Evolutionary conservation across 208 protist species (phyloP).

Genomic region (Trypanosoma platydactyli): DNA sequence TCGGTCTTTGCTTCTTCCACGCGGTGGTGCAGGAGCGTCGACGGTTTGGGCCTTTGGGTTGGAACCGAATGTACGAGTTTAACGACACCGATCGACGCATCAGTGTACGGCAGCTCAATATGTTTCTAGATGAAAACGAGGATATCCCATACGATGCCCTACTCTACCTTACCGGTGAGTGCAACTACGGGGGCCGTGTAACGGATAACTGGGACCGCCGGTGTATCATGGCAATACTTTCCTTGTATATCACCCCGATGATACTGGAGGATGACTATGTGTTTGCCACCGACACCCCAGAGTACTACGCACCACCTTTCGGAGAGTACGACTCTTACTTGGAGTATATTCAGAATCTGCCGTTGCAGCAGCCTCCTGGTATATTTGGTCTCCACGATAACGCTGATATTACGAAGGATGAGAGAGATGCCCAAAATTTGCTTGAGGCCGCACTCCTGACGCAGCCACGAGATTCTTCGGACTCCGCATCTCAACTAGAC

Average conservation of each 20-base stretch:
- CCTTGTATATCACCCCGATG: conserved; percentile 81
- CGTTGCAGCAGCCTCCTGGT: conserved; percentile 79
- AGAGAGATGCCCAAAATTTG: conserved; percentile 85
- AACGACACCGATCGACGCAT: conserved; percentile 96
- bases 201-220: conserved; percentile 94
- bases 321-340: conserved; percentile 85
- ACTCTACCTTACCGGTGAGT: conserved; percentile 91
- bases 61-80: conserved; percentile 97
- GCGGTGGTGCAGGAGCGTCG: conserved; percentile 96
- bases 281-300: conserved; percentile 80
- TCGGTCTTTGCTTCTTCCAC: conserved; percentile 96
- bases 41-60: conserved; percentile 95
- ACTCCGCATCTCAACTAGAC: conserved; percentile 51
- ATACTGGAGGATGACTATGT: conserved; percentile 92
- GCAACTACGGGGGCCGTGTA: conserved; percentile 94
- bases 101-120: conserved; percentile 94
- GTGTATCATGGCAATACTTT: conserved; percentile 89
- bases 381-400: conserved; percentile 95
- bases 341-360: conserved; percentile 82
- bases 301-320: conserved; percentile 86
- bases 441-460: conserved; percentile 87
- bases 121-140: conserved; percentile 93
- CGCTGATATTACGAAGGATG: conserved; percentile 95
- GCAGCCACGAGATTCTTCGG: conserved; percentile 77
- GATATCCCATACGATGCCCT: conserved; percentile 94